A percentile compares a stretch with the other conserved stretches of the same genome.
Evolutionary conservation across 1,284 basidiomycete species (phyloP).

Genomic region (Clitocybe nebularis): DNA sequence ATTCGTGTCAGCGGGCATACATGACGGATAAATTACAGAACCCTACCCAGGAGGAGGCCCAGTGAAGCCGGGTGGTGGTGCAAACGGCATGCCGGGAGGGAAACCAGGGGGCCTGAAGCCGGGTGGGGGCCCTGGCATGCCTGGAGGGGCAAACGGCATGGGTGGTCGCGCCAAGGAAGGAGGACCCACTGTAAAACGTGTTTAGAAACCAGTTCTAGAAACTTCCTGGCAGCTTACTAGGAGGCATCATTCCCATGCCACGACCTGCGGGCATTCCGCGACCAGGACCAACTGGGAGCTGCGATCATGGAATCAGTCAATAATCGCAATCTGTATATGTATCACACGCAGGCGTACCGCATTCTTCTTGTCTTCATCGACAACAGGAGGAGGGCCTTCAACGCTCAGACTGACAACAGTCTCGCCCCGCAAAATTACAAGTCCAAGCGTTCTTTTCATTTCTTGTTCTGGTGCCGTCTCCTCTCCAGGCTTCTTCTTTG

Average conservation of each 20-base stretch:
- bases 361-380: constrained; percentile 87
- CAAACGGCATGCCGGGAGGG: constrained; percentile 76
- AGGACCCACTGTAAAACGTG: constrained; percentile 47
- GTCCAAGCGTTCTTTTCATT: constrained; percentile 92
- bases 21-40: constrained; percentile 1
- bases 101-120: constrained; percentile 84
- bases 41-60: constrained; percentile 72
- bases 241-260: constrained; percentile 95
- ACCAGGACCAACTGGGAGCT: constrained; percentile 90
- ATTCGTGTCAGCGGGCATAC: constrained; percentile 4
- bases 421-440: constrained; percentile 96
- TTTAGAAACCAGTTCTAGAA: constrained; percentile 10
- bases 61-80: constrained; percentile 74
- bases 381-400: constrained; percentile 92
- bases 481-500: constrained; percentile 81
- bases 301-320: constrained; percentile 14
- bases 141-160: constrained; percentile 81
- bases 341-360: constrained; percentile 38
- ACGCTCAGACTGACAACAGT: constrained; percentile 94
- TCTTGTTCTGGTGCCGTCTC: constrained; percentile 84
- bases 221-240: constrained; percentile 52
- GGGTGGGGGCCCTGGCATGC: constrained; percentile 78
- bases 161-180: constrained; percentile 77
- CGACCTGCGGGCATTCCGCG: constrained; percentile 94
- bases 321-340: constrained; percentile 7